Percentiles rank a stretch among this genome's conserved stretches.
Conservation (phyloP, 129 eudicot genomes). For the Lactuca sativa region DNA sequence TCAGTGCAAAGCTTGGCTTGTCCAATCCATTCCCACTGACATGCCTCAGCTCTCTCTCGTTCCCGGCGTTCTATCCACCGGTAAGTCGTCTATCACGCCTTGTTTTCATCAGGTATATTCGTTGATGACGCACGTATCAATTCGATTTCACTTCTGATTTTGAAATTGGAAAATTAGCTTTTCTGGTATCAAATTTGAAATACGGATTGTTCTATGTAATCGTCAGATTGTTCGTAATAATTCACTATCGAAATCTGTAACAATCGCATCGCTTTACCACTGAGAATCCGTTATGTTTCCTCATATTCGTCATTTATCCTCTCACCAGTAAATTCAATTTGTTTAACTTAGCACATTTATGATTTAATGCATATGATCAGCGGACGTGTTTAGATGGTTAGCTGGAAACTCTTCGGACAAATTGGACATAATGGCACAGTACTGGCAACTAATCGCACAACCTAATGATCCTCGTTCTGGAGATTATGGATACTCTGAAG, state of each 20-base stretch:
- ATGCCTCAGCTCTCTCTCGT: conserved; percentile 80
- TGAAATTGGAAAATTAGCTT: background rate
- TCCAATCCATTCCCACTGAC: conserved; percentile 86
- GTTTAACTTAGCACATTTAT: background rate
- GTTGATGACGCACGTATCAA: background rate
- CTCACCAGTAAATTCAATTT: background rate
- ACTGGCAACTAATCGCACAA: conserved; percentile 73
- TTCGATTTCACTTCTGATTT: background rate
- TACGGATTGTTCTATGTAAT: conserved; percentile 3
- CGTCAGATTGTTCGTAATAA: background rate
- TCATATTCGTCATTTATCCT: background rate
- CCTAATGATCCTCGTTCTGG: conserved; percentile 69
- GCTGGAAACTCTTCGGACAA: conserved; percentile 75
- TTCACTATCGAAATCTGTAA: background rate
- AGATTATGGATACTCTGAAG: conserved; percentile 78
- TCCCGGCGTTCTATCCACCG: conserved; percentile 77
- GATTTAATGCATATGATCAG: conserved; percentile 34
- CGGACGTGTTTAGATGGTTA: conserved; percentile 83
- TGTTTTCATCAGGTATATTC: background rate
- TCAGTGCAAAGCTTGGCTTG: conserved; percentile 83
- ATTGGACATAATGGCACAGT: conserved; percentile 78
- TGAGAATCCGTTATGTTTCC: too few species aligned
- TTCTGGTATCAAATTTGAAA: background rate
- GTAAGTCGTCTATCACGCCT: conserved; percentile 28
- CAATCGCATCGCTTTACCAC: background rate